Percentiles rank a stretch among this genome's conserved stretches.
These are phyloP conservation scores for Barbarea vulgaris DNA, from an alignment of 345 rosid genomes.

Conservation along the genomic window DNA sequence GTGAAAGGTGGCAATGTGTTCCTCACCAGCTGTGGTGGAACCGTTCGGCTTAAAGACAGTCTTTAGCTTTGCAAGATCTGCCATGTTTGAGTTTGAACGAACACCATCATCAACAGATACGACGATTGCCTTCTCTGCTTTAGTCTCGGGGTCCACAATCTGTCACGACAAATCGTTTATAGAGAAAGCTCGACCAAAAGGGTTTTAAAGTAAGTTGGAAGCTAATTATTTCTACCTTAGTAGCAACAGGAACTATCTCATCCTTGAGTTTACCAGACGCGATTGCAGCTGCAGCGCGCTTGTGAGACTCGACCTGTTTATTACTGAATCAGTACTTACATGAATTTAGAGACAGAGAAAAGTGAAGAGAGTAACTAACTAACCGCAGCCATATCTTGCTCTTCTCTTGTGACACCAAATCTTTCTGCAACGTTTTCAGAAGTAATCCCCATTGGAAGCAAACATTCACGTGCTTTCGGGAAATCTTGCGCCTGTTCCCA, in stretches of 20 bases:
- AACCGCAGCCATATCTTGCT: slow-evolving; percentile 93
- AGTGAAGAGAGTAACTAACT: slow-evolving; percentile 46
- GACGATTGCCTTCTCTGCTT: slow-evolving; percentile 64
- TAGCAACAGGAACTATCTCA: slow-evolving; percentile 79
- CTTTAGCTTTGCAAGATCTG: slow-evolving; percentile 74
- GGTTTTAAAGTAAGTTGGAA: background rate
- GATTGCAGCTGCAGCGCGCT: slow-evolving; percentile 88
- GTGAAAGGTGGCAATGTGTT: background rate
- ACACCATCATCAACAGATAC: slow-evolving; percentile 85
- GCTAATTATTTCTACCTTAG: slow-evolving; percentile 61
- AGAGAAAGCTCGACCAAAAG: background rate
- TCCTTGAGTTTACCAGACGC: slow-evolving; percentile 88
- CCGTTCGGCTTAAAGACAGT: slow-evolving; percentile 86
- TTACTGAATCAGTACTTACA: slow-evolving; percentile 20
- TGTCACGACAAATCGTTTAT: slow-evolving; percentile 38
- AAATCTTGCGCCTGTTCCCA: slow-evolving; percentile 58
- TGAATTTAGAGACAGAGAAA: slow-evolving; percentile 16
- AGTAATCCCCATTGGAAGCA: slow-evolving; percentile 96
- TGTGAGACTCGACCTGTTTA: slow-evolving; percentile 87
- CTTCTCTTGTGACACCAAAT: slow-evolving; percentile 76
- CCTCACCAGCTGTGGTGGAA: slow-evolving; percentile 87
- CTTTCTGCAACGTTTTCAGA: slow-evolving; percentile 94
- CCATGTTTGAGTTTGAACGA: slow-evolving; percentile 65
- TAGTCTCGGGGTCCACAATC: slow-evolving; percentile 86
- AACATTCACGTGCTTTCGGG: slow-evolving; percentile 81